These are phyloP conservation scores for Asterophora lycoperdoides DNA, from an alignment of 768 basidiomycete species.

Conservation along the genomic window DNA sequence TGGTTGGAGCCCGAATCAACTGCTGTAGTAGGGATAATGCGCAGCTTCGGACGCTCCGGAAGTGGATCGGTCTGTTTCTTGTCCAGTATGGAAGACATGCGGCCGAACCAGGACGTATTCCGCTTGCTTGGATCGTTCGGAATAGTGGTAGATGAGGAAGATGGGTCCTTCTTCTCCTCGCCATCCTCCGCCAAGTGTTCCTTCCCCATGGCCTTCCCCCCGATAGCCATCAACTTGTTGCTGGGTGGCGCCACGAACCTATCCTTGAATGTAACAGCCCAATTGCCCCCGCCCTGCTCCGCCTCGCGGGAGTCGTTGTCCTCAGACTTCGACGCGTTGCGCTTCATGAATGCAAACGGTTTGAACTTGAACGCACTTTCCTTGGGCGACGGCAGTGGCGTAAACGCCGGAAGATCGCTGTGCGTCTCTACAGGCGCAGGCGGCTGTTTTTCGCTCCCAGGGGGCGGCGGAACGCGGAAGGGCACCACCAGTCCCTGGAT, in stretches of 20 bases:
- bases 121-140: constrained; percentile 12
- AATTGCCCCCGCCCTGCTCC: constrained; percentile 15
- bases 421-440: constrained; percentile 7
- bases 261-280: constrained; percentile 9
- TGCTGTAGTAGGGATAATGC: constrained; percentile 38
- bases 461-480: constrained; percentile 19
- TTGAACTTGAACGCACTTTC: constrained; percentile 30
- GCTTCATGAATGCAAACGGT: constrained; percentile 29
- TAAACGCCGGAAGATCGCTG: constrained; percentile 41
- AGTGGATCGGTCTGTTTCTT: constrained; percentile 17
- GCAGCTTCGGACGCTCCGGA: constrained; percentile 30
- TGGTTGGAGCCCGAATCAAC: constrained; percentile 13
- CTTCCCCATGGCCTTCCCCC: constrained; percentile 35
- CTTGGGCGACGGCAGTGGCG: constrained; percentile 44
- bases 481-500: constrained; percentile 41
- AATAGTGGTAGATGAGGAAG: constrained; percentile 12
- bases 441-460: constrained; percentile 16
- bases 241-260: constrained; percentile 19
- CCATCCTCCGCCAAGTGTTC: constrained; percentile 30
- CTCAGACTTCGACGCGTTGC: constrained; percentile 33
- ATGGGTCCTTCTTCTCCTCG: constrained; percentile 12
- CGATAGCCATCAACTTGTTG: constrained; percentile 41
- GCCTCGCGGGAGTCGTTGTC: constrained; percentile 37
- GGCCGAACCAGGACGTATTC: constrained; percentile 25
- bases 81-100: constrained; percentile 21